Evolutionary conservation across 1,284 basidiomycete species (phyloP), one percentile per base, ranked within the genome.

Genomic region (Cryptococcus sp.): DNA sequence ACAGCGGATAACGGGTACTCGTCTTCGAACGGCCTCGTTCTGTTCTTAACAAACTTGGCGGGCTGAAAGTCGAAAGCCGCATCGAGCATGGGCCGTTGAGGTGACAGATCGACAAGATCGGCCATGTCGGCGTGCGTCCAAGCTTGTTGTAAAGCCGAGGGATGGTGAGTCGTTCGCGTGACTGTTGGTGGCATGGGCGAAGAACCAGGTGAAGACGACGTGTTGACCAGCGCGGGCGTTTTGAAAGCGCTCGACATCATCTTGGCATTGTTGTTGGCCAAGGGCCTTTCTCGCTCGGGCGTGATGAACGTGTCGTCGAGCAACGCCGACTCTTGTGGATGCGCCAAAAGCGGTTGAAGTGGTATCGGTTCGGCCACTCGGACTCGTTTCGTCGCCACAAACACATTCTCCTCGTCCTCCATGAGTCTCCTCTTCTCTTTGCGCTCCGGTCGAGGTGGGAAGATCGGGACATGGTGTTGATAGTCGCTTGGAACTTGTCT

Each of bases 161-260:
- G 66, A 37, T 67, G 62, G 47, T 68, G 66, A 10, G 68, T 58
- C 3, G 60, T 57, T 9, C 70, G 63, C 2, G 58, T 60, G 25
- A 68, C 59, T 0, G 71, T 72, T 1, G 63, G 59, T 2, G 72
- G 72, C 63, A 71, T 69, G 4, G 72, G 72, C 4, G 72, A 72
- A 2, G 72, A 72, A 1, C 68, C 66, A 1, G 72, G 72, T 1
- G 69, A 72, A 6, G 72, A 74, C 0, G 68, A 65, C 0, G 68
- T 62, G 41, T 69, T 65, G 24, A 69, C 57, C 14, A 71, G 52
- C 5, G 65, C 69, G 4, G 69, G 69, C 0, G 69, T 71, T 46
- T 66, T 69, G 58, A 69, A 64, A 3, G 59, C 57, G 31, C 62
- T 62, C 2, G 63, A 62, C 9, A 51, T 57, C 18, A 65, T n/a